These are phyloP conservation scores for Mycena galopus DNA, from an alignment of 768 basidiomycete genomes.

Conservation along the genomic window DNA sequence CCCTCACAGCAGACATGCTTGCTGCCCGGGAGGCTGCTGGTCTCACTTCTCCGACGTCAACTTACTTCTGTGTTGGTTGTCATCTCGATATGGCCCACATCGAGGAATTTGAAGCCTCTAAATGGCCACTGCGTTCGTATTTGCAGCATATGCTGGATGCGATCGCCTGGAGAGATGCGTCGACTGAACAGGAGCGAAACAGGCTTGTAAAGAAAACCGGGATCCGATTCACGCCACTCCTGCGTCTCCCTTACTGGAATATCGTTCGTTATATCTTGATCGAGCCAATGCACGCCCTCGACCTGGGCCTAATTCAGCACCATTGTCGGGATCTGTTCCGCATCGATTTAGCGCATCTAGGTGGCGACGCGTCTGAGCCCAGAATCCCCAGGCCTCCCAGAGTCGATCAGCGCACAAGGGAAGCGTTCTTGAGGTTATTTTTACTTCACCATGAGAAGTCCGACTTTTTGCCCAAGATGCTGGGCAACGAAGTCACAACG, in stretches of 20 bases:
- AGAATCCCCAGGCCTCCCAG: not conserved
- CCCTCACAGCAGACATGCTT: constrained; percentile 46
- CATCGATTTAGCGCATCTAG: constrained; percentile 33
- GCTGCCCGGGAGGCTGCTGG: constrained; percentile 46
- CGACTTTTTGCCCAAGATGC: constrained; percentile 24
- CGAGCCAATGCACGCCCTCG: constrained; percentile 58
- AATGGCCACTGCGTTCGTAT: constrained; percentile 40
- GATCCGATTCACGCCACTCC: constrained; percentile 47
- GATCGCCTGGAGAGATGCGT: constrained; percentile 42
- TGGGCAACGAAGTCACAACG: not conserved
- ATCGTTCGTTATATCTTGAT: constrained; percentile 45
- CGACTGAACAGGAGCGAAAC: constrained; percentile 27
- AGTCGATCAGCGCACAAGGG: not conserved
- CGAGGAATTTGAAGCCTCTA: constrained; percentile 6
- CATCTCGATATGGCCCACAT: constrained; percentile 41
- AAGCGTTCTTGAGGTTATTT: not conserved
- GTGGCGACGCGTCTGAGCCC: not conserved
- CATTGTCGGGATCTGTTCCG: constrained; percentile 46
- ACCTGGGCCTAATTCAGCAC: constrained; percentile 48
- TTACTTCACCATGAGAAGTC: not conserved
- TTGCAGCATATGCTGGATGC: constrained; percentile 26
- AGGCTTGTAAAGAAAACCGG: constrained; percentile 39
- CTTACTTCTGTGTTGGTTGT: constrained; percentile 47
- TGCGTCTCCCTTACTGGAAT: constrained; percentile 56
- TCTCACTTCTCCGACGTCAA: constrained; percentile 33